Percentiles rank a stretch among this genome's conserved stretches.
These are phyloP conservation scores for Avena sativa DNA, from an alignment of 176 grass and related monocot genomes.

Conservation along the genomic window DNA sequence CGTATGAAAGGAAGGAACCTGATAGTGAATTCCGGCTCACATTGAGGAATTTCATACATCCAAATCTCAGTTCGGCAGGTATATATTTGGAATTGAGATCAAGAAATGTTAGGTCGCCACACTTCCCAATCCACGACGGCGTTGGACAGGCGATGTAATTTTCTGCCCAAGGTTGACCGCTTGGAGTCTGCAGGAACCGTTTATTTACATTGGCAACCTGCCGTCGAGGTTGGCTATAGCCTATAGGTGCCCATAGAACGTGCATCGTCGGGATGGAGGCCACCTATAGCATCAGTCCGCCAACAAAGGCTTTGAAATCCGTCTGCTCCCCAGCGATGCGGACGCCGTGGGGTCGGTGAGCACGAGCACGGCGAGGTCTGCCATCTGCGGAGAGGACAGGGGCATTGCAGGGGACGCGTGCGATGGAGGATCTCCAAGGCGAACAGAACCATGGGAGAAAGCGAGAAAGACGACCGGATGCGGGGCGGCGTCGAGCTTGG, in stretches of 20 bases:
- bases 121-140: conserved; percentile 53
- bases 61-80: conserved; percentile 43
- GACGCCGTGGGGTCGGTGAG: conserved; percentile 54
- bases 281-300: conserved; percentile 49
- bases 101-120: conserved; percentile 51
- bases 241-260: conserved; percentile 61
- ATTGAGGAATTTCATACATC: conserved; percentile 40
- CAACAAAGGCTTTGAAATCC: conserved; percentile 74
- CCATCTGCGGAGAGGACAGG: too few species aligned
- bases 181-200: conserved; percentile 50
- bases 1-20: conserved; percentile 27
- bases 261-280: conserved; percentile 49
- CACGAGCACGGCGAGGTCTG: too few species aligned
- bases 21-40: conserved; percentile 57
- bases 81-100: conserved; percentile 61
- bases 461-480: too few species aligned
- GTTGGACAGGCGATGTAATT: conserved; percentile 40
- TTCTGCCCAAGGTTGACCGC: conserved; percentile 68
- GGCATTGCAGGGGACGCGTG: too few species aligned
- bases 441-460: too few species aligned
- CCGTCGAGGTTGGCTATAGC: conserved; percentile 52
- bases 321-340: conserved; percentile 19
- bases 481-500: too few species aligned
- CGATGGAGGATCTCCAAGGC: too few species aligned
- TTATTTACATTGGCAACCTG: conserved; percentile 39